Conservation (phyloP, 2,329 filamentous ascomycete genomes). For the Huntiella abstrusa region DNA sequence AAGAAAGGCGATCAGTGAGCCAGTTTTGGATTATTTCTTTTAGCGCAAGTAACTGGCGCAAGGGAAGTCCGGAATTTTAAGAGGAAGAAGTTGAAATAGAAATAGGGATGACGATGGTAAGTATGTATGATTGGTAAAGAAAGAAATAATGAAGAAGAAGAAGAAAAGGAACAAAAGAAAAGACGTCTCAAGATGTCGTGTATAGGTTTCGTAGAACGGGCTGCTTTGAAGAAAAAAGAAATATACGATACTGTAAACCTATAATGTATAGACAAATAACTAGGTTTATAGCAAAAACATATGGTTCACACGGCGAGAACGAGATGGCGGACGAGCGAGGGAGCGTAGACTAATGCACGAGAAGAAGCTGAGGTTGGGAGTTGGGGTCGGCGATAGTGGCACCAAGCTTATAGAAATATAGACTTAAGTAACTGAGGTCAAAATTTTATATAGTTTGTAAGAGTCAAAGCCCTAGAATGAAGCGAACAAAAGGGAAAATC, state of each 20-base stretch:
- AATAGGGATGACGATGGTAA: not conserved
- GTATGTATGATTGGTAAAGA: too few species aligned
- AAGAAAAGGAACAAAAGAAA: not conserved
- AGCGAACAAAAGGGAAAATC: too few species aligned
- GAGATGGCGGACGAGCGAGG: not conserved
- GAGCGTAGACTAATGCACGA: not conserved
- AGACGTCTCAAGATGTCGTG: not conserved
- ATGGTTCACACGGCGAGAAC: not conserved
- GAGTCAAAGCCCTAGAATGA: too few species aligned
- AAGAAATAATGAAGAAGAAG: not conserved
- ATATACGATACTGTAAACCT: not conserved
- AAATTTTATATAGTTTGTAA: too few species aligned
- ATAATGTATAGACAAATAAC: not conserved
- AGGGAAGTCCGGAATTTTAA: not conserved
- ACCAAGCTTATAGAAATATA: not conserved
- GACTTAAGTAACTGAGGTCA: too few species aligned
- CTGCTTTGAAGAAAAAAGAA: not conserved
- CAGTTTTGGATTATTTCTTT: too few species aligned
- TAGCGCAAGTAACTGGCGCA: not conserved
- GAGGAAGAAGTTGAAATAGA: not conserved
- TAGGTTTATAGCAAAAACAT: not conserved
- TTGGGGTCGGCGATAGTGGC: too few species aligned
- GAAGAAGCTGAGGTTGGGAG: not conserved
- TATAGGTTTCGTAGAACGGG: too few species aligned
- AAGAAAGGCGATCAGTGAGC: too few species aligned